Evolutionary conservation across 202 grass and related monocot genomes (phyloP), one percentile per base, ranked within the genome.

Genomic region (Cymbopogon flexuosus): DNA sequence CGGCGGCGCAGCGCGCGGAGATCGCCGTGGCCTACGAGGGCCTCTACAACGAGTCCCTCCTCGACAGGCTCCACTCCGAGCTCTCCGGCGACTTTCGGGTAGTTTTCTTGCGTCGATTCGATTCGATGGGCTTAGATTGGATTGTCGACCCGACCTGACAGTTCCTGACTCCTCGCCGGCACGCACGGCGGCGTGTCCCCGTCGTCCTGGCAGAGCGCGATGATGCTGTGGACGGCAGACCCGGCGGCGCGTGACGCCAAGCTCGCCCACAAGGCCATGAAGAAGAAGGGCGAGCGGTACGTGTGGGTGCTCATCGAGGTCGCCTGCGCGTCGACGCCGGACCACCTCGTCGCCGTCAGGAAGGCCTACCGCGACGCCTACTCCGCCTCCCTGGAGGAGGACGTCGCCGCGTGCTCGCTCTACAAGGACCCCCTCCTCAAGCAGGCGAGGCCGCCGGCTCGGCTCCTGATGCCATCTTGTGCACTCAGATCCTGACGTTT

Each of bases 281-380:
- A 83, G 65, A 89, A 82, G 40, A 86, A 88, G 66, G 88, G 82
- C 0, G 84, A 91, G 8, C 51, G 42, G 5, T 45, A 89, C 60
- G 49, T 87, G 54, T 89, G 70, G 82, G 89, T 91, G 88, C 80
- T 95, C 78, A 51, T 94, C 75, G 95, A 95, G 82, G 89, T 98
- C 39, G 86, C 95, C 35, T 98, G 95, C 69, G 92, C 90, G 39
- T 94, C 95, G 4, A 75, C 90, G 49, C 92, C 95, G 9, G 92
- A 98, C 35, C 95, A 95, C 84, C 87, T 95, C 68, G 66, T 93
- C 82, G 90, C 86, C 81, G 90, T 98, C 75, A 93, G 92, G 83
- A 94, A 93, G 88, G 88, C 92, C 8, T 98, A 94, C 80, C 72
- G 89, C 69, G 68, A 84, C 11, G 84, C 73, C 58, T 98, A 90